phyloP scores from a whole-genome alignment of 2,329 filamentous ascomycete species.

The Fusarium illudens region DNA sequence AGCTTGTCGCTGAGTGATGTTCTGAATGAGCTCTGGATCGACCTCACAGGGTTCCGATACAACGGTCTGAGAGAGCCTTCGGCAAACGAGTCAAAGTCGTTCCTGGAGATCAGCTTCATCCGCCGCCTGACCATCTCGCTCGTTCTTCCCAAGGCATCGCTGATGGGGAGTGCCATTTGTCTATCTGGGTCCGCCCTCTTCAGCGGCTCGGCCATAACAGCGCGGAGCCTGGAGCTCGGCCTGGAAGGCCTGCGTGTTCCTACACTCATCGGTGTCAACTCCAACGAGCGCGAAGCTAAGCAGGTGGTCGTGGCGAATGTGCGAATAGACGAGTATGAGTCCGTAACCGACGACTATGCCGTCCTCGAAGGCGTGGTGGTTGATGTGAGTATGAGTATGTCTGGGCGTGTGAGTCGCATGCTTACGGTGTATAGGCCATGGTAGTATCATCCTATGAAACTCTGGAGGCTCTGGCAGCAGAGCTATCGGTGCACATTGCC shows the following conservation, averaged over 20 bases:
- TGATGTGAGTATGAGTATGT: slow-evolving; percentile 58
- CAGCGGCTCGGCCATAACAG: slow-evolving; percentile 39
- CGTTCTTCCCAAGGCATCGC: slow-evolving; percentile 72
- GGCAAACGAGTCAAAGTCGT: slow-evolving; percentile 26
- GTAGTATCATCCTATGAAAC: slow-evolving; percentile 68
- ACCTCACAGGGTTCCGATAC: slow-evolving; percentile 41
- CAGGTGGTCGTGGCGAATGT: slow-evolving; percentile 73
- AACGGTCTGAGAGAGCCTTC: slow-evolving; percentile 14
- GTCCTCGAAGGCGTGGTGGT: slow-evolving; percentile 68
- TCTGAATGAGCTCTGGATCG: slow-evolving; percentile 46
- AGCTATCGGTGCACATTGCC: slow-evolving; percentile 58
- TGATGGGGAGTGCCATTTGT: slow-evolving; percentile 69
- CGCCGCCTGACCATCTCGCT: slow-evolving; percentile 62
- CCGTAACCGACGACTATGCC: slow-evolving; percentile 59
- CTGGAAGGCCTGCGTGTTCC: slow-evolving; percentile 69
- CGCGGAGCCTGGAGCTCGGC: slow-evolving; percentile 51
- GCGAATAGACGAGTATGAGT: slow-evolving; percentile 64
- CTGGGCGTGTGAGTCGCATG: not conserved
- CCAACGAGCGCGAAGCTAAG: slow-evolving; percentile 71
- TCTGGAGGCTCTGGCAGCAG: slow-evolving; percentile 66
- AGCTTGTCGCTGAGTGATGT: slow-evolving; percentile 39
- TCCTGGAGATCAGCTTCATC: slow-evolving; percentile 48
- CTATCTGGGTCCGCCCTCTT: slow-evolving; percentile 58
- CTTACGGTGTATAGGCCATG: slow-evolving; percentile 54
- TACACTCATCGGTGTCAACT: slow-evolving; percentile 76